Evolutionary conservation across 192 early-diverging fungal species (phyloP), one percentile per base, ranked within the genome.

Genomic region (Haplosporangium gracile): DNA sequence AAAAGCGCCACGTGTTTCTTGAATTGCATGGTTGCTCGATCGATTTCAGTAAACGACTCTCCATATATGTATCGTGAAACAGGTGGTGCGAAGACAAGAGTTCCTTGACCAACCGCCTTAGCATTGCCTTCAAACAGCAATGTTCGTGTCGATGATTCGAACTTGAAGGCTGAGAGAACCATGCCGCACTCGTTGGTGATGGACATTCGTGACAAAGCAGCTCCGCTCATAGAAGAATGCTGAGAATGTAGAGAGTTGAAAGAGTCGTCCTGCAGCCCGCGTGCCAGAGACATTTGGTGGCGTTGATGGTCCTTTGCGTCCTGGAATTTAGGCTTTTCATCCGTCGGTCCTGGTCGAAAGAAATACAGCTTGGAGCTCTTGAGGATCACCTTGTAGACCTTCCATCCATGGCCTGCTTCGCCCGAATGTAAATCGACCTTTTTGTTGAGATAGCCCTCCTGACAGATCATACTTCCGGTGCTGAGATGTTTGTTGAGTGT

Each of bases 311-410:
- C 82, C 73, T 84, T 84, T 20, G 82, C 77, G 24, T 55, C 77
- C 72, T 84, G 82, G 26, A 84, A 84, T 18, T 43, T 32, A 4
- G 82, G 82, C 29, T 70, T 32, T 16, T 84, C 82, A 7, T 84
- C 77, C 18, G 93, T 92, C 0, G 92, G 87, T 6, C 90, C 89
- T 26, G 93, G 90, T 77, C 93, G 94, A 82, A 95, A 96, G 77
- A 95, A 93, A 78, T 94, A 96, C 16, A 96, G 80, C 78, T 96
- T 96, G 75, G 93, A 93, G 5, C 94, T 94, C 85, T 93, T 93
- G 43, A 96, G 83, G 10, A 93, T 86, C 11, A 96, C 94, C 13
- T 90, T 92, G 78, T 96, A 96, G 2, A 95, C 92, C 87, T 95
- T 96, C 95, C 95, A 96, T 20, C 93, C 94, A 43, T 94, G 93